Base-by-base conservation (phyloP, 1,139 yeast genomes). In the Waltiozyma solani region DNA sequence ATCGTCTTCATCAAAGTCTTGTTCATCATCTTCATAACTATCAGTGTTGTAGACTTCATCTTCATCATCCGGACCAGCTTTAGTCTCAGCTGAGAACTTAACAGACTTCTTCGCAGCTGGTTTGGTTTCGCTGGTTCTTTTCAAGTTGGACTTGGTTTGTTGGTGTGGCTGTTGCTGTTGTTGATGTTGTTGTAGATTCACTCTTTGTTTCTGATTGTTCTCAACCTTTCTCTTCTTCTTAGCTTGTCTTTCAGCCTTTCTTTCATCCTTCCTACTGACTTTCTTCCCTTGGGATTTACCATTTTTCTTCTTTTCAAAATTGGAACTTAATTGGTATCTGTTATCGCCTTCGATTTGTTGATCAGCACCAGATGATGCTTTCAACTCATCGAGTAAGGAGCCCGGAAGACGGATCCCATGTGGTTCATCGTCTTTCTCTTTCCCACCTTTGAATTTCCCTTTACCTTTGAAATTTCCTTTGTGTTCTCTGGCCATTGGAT, bases 371-470 rank as follows among this genome's bases (percentile, higher is more conserved):
- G 67, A 73, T 17, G 57, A 63, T 20, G 56, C 60, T 44, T 73
- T 67, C 44, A 84, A 69, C 53, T 78, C 79, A 46, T 83, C 91
- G 37, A 84, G 56, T 30, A 85, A 57, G 15, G 64, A 60, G 2
- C 82, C 83, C 0, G 95, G 95, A 22, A 84, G 63, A 43, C 77
- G 68, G 37, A 82, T 78, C 9, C 69, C 71, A 48, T 72, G 79
- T n/a, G 45, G 48, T 27, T 50, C 52, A 1, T 45, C 46, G 4
- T 35, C 23, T 5, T 35, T 34, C 40, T 36, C 26, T 23, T 23
- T 23, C 12, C 25, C 26, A 26, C 21, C 11, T 23, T 29, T 17
- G 11, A 15, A 19, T 27, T 26, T 26, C 12, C 17, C 17, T 9
- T 27, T 27, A 5, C 31, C 31, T 15, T 17, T 27, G 9, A 21